phyloP scores from a whole-genome alignment of 495 filamentous ascomycete species.

The Choiromyces venosus region DNA sequence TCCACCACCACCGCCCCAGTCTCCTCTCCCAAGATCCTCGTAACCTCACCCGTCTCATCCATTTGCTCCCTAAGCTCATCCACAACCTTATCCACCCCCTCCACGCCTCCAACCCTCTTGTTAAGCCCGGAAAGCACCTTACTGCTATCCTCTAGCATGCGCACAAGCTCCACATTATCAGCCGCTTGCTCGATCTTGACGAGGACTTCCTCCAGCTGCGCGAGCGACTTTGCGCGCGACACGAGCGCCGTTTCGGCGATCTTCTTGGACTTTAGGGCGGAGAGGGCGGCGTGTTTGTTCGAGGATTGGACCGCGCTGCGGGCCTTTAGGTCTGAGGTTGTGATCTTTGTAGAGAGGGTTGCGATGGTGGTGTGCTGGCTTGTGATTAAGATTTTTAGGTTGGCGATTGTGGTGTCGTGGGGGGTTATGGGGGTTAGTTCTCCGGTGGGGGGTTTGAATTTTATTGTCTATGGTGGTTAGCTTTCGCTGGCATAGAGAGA shows the following conservation, averaged over 20 bases:
- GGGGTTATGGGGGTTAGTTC: slow-evolving; percentile 46
- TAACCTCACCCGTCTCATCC: slow-evolving; percentile 74
- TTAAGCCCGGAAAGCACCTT: slow-evolving; percentile 67
- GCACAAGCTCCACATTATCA: slow-evolving; percentile 72
- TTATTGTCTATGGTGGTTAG: slow-evolving; percentile 54
- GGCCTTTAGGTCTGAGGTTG: slow-evolving; percentile 51
- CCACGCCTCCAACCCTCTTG: slow-evolving; percentile 66
- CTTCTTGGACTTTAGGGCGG: slow-evolving; percentile 77
- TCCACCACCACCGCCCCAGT: slow-evolving; percentile 53
- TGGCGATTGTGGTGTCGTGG: slow-evolving; percentile 75
- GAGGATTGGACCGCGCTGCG: slow-evolving; percentile 62
- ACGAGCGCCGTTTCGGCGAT: slow-evolving; percentile 64
- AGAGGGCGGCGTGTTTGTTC: slow-evolving; percentile 66
- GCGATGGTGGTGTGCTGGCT: slow-evolving; percentile 52
- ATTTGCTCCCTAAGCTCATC: slow-evolving; percentile 73
- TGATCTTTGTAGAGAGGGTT: slow-evolving; percentile 53
- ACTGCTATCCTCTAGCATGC: slow-evolving; percentile 71
- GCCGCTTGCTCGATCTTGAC: slow-evolving; percentile 75
- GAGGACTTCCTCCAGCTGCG: slow-evolving; percentile 78
- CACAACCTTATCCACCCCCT: slow-evolving; percentile 69
- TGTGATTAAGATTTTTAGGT: slow-evolving; percentile 59
- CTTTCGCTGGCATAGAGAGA: background rate
- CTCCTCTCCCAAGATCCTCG: slow-evolving; percentile 57
- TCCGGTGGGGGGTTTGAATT: slow-evolving; percentile 55
- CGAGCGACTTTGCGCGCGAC: slow-evolving; percentile 61